Base-by-base conservation (phyloP, 371 early-diverging fungal species). In the Sporodiniella umbellata region DNA sequence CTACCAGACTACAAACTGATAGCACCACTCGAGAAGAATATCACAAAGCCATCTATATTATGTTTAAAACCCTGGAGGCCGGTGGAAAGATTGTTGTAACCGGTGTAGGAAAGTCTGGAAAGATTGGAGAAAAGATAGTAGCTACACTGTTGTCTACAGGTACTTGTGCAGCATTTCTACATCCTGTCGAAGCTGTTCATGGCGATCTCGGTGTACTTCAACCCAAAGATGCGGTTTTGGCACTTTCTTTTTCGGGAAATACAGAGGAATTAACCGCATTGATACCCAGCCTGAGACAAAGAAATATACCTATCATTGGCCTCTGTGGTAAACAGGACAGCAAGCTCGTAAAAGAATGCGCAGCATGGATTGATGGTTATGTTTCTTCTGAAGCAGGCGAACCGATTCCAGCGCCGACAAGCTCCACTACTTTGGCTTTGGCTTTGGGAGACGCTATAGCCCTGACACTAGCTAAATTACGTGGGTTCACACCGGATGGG, bases 31-130 rank as follows among this genome's bases (percentile, higher is more conserved):
- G 54, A 18, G 51, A 71, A 28, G 78, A 74, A 12, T 79, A 63
- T 42, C 51, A 68, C 14, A 50, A 64, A 43, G 76, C 75, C 8
- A 62, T 75, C 18, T 62, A 68, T 31, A 52, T 64, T 23, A 59
- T 79, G 54, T 58, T 66, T 19, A 56, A 58, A 2, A 45, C 70
- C 3, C 52, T 73, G 15, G 67, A 72, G 17, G 38, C 51, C 2
- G 72, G 74, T 12, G 72, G 80, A 42, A 85, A 85, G 45, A 55
- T 84, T 14, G 70, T 86, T 0, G 73, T 86, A 6, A 79, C 85
- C 0, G 86, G 83, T 10, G 83, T 86, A 0, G 86, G 86, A 19
- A 86, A 86, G 52, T 81, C 81, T 1, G 81, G 78, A 28, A 77
- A 81, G 48, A 77, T 86, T 46, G 81, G 78, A 12, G 74, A 77